These are phyloP conservation scores for Phenoliferia sp. DNA, from an alignment of 1,284 basidiomycete species.

Conservation along the genomic window DNA sequence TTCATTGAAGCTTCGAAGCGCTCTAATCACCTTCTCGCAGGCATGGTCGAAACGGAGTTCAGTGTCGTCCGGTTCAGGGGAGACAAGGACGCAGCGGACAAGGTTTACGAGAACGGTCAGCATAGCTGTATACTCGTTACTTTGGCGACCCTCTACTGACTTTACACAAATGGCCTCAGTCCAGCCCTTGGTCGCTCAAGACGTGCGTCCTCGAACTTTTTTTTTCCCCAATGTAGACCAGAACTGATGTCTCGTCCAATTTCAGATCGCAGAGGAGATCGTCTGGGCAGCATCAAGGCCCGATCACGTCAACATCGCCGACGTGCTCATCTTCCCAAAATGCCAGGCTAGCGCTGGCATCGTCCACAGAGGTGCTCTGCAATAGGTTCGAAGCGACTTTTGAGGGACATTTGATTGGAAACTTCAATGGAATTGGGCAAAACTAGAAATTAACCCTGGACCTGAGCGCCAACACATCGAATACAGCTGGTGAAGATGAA, in stretches of 20 bases:
- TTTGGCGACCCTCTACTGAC: neutral
- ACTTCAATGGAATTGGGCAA: no score
- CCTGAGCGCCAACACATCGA: no score
- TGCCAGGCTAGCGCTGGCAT: neutral
- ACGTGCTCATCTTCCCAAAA: conserved; percentile 58
- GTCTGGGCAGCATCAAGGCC: conserved; percentile 72
- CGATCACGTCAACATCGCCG: conserved; percentile 52
- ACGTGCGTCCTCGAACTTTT: conserved; percentile 7
- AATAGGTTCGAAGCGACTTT: no score
- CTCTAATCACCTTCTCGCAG: conserved; percentile 6
- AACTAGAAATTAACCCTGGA: no score
- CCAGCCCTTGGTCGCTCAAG: conserved; percentile 45
- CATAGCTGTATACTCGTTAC: neutral
- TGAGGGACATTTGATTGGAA: no score
- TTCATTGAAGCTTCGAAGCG: conserved; percentile 7
- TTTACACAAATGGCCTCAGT: neutral
- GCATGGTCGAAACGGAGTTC: conserved; percentile 58
- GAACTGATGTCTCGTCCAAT: neutral
- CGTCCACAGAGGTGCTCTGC: neutral
- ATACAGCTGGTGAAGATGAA: no score
- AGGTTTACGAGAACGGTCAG: conserved; percentile 81
- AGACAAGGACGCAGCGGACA: conserved; percentile 69
- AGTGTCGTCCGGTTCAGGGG: conserved; percentile 82
- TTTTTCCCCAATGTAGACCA: conserved; percentile 10
- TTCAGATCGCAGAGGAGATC: conserved; percentile 57